Conservation (phyloP, 2,329 filamentous ascomycete species). For the Phaeosphaeriaceae sp. region DNA sequence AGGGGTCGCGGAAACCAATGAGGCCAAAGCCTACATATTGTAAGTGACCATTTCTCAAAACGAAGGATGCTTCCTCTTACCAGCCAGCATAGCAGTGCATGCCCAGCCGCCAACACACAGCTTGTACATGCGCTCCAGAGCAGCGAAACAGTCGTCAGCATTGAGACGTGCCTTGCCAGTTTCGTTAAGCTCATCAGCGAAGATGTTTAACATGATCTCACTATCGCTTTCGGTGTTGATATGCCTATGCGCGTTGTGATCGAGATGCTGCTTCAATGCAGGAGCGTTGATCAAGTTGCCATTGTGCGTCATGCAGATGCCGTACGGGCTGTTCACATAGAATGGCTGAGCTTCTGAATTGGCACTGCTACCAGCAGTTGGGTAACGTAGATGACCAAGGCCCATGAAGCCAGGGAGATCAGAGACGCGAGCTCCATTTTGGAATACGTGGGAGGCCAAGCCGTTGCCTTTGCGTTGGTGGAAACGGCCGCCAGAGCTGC, state of each 20-base stretch:
- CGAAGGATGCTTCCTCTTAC: conserved; percentile 43
- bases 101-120: conserved; percentile 78
- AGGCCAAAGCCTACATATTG: conserved; percentile 69
- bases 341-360: conserved; percentile 92
- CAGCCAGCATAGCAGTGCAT: conserved; percentile 81
- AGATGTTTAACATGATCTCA: conserved; percentile 87
- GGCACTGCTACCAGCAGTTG: conserved; percentile 82
- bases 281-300: conserved; percentile 85
- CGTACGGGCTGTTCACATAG: conserved; percentile 86
- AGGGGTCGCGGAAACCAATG: conserved; percentile 78
- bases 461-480: conserved; percentile 92
- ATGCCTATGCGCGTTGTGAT: conserved; percentile 79
- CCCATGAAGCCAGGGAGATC: conserved; percentile 87
- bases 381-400: conserved; percentile 85
- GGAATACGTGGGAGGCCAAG: conserved; percentile 84
- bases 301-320: conserved; percentile 82
- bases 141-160: conserved; percentile 75
- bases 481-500: conserved; percentile 76
- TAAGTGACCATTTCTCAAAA: conserved; percentile 15
- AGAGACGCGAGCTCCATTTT: conserved; percentile 74
- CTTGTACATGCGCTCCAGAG: conserved; percentile 73
- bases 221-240: conserved; percentile 91
- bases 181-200: conserved; percentile 80
- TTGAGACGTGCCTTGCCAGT: conserved; percentile 83
- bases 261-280: conserved; percentile 73